Conservation (phyloP, 306 rosid species). For the Gastrolobium bilobum region DNA sequence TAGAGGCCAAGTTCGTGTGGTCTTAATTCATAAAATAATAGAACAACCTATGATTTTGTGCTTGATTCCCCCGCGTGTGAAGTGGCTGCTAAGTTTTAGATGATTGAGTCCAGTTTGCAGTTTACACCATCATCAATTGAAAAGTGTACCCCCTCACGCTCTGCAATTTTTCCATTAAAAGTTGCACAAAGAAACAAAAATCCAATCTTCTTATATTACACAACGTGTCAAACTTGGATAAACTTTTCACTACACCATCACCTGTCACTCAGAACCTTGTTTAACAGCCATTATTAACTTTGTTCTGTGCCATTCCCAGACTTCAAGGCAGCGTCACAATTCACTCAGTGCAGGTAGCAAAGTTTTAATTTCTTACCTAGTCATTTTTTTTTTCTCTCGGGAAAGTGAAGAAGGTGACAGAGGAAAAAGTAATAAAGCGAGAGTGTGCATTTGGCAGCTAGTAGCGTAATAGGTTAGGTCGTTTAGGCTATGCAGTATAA, state of each 20-base stretch:
- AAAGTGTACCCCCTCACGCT: slow-evolving; percentile 40
- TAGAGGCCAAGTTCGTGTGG: neutral
- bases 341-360: neutral
- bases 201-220: neutral
- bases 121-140: slow-evolving; percentile 20
- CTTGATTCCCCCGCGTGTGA: slow-evolving; percentile 37
- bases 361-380: neutral
- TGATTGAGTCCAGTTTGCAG: neutral
- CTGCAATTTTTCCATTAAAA: neutral
- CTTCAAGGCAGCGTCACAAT: slow-evolving; percentile 48
- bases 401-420: neutral
- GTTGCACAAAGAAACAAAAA: slow-evolving; percentile 45
- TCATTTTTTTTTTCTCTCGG: slow-evolving; percentile 5
- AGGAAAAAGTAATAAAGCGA: neutral
- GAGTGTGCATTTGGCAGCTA: too few species aligned
- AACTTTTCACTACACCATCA: slow-evolving; percentile 44
- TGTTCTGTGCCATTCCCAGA: slow-evolving; percentile 28
- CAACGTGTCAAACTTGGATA: slow-evolving; percentile 33
- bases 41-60: slow-evolving; percentile 49
- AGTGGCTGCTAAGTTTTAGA: neutral
- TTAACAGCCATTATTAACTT: slow-evolving; percentile 45
- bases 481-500: too few species aligned
- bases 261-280: slow-evolving; percentile 52
- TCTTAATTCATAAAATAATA: slow-evolving; percentile 18
- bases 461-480: too few species aligned